These are phyloP conservation scores for Pleurotus ostreatus DNA, from an alignment of 768 basidiomycete species.

Conservation along the genomic window DNA sequence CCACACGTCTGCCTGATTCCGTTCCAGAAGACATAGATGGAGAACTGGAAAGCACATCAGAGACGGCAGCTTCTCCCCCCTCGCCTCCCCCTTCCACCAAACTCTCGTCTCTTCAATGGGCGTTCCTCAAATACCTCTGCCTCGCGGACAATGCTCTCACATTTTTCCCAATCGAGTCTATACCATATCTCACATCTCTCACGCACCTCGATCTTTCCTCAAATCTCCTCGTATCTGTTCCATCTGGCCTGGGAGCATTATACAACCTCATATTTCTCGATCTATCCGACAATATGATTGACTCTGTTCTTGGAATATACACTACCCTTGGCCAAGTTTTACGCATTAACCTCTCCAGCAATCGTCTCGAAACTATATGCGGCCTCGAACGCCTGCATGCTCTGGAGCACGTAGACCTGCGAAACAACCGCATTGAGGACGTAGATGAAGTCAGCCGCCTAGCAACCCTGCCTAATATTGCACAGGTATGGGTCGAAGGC, in stretches of 20 bases:
- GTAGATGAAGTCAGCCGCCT: conserved; percentile 82
- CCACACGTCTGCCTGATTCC: conserved; percentile 50
- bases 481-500: conserved; percentile 78
- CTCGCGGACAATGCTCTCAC: conserved; percentile 80
- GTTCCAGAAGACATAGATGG: conserved; percentile 46
- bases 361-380: conserved; percentile 92
- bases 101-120: conserved; percentile 66
- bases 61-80: conserved; percentile 11
- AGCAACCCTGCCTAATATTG: conserved; percentile 71
- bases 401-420: conserved; percentile 82
- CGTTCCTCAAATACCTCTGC: conserved; percentile 69
- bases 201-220: conserved; percentile 87
- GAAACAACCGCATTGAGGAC: conserved; percentile 77
- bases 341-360: conserved; percentile 75
- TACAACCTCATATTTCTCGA: conserved; percentile 87
- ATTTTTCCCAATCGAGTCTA: conserved; percentile 65
- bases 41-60: conserved; percentile 12
- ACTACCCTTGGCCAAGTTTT: conserved; percentile 74
- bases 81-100: conserved; percentile 28
- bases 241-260: conserved; percentile 67
- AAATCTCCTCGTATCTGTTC: conserved; percentile 88
- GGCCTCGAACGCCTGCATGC: conserved; percentile 88
- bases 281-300: conserved; percentile 96
- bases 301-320: conserved; percentile 89
- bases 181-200: conserved; percentile 67